These are phyloP conservation scores for Aspergillus haitiensis DNA, from an alignment of 495 filamentous ascomycete genomes.

Conservation along the genomic window DNA sequence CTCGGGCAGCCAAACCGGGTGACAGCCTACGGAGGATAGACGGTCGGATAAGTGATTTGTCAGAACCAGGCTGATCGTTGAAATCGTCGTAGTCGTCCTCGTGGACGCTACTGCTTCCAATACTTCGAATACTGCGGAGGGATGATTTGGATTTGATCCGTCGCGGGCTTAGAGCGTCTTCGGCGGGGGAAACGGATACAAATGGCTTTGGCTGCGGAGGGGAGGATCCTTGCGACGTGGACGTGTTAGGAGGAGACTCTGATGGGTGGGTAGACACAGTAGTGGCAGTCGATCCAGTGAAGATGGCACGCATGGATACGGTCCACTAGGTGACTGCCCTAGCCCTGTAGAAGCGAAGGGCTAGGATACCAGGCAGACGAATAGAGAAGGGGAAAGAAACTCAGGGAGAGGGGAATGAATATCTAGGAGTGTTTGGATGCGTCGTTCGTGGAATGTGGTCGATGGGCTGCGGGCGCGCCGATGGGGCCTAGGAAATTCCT, in stretches of 20 bases:
- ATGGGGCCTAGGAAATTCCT: not conserved
- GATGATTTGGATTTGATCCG: constrained; percentile 48
- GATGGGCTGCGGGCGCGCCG: constrained; percentile 16
- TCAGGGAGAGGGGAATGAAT: not conserved
- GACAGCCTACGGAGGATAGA: constrained; percentile 53
- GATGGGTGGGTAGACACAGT: constrained; percentile 33
- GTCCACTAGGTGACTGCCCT: constrained; percentile 26
- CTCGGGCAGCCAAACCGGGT: constrained; percentile 73
- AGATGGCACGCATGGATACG: constrained; percentile 48
- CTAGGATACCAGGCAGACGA: constrained; percentile 8
- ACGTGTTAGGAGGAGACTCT: constrained; percentile 31
- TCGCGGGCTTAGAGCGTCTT: constrained; percentile 31
- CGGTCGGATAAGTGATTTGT: constrained; percentile 34
- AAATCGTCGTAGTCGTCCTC: constrained; percentile 32
- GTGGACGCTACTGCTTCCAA: constrained; percentile 38
- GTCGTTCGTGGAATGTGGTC: constrained; percentile 21
- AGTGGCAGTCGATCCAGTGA: constrained; percentile 34
- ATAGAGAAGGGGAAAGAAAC: not conserved
- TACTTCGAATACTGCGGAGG: constrained; percentile 43
- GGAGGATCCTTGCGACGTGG: constrained; percentile 26
- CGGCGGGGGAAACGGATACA: constrained; percentile 35
- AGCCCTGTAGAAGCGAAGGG: constrained; percentile 16
- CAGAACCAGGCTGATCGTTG: constrained; percentile 25
- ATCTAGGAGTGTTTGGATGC: not conserved
- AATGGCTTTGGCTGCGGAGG: constrained; percentile 31